Evolutionary conservation across 805 yeast genomes (phyloP), one percentile per base, ranked within the genome.

Genomic region (Ogataea paradorogensis): DNA sequence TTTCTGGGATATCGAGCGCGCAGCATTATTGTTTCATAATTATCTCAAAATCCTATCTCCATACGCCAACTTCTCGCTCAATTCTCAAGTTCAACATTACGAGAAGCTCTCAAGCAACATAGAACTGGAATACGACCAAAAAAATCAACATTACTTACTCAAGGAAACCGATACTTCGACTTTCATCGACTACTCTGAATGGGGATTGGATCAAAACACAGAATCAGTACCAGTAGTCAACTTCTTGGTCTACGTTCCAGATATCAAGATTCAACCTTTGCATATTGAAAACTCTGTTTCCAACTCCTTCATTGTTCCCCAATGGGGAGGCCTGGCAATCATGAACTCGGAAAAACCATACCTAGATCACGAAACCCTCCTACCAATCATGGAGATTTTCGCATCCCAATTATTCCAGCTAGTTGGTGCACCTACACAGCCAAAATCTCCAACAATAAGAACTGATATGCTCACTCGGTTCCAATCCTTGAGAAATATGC

Each of bases 301-400:
- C 33, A 82, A 74, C 58, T 78, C 81, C 39, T 89, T 83, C 55
- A 61, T 84, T 32, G 77, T 91, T 15, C 95, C 96, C 7, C 95
- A 85, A 62, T 90, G 95, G 86, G 95, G 93, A 9, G 96, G 96
- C 46, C 76, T 86, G 41, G 61, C 66, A 53, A 66, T 82, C 47
- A 55, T 65, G 58, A 70, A 82, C 53, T 42, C 59, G 27, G 63
- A 64, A 7, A 38, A 45, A 15, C 11, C 24, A 47, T 47, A 50
- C 2, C 48, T 82, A n/a, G 50, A 62, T 2, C 59, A 62, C 25
- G 62, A 56, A 1, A 81, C 75, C 24, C 65, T 89, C 39, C 52
- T 63, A 8, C 80, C 83, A 1, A 63, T 80, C 1, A 62, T 88
- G 59, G 84, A 83, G 46, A 70, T 71, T 1, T 90, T 90, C 61